Conservation (phyloP, 2,329 filamentous ascomycete genomes). For the Aspergillus texensis region DNA sequence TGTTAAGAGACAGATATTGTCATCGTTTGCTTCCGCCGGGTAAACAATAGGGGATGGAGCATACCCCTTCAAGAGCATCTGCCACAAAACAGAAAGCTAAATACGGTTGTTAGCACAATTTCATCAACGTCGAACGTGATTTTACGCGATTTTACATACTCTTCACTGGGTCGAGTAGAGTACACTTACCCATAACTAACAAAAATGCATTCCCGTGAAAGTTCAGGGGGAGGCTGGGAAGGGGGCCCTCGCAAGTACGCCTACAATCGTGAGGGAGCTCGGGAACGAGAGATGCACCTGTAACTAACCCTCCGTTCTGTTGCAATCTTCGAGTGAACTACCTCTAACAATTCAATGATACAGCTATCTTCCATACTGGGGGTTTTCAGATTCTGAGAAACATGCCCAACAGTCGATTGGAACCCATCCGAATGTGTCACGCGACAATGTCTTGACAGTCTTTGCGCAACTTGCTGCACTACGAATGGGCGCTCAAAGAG, state of each 20-base stretch:
- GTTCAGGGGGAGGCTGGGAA: slow-evolving; percentile 2
- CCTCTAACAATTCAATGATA: neutral
- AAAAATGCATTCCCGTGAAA: neutral
- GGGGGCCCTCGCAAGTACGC: slow-evolving; percentile 23
- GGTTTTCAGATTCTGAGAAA: slow-evolving; percentile 22
- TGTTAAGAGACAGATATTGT: neutral
- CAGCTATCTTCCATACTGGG: slow-evolving; percentile 26
- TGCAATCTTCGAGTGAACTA: neutral
- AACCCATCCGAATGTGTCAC: slow-evolving; percentile 18
- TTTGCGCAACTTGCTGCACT: slow-evolving; percentile 33
- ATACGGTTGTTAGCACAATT: neutral
- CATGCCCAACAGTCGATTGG: slow-evolving; percentile 21
- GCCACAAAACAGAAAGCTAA: neutral
- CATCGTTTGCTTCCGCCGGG: neutral
- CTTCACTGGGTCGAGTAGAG: neutral
- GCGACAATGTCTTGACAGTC: slow-evolving; percentile 27
- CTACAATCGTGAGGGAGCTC: slow-evolving; percentile 23
- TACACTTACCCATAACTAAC: neutral
- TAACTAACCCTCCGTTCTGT: neutral
- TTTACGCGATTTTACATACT: neutral
- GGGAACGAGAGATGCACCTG: slow-evolving; percentile 26
- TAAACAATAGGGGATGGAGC: neutral
- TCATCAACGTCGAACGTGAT: neutral
- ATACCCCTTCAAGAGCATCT: neutral
- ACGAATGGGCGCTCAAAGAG: slow-evolving; percentile 25